Conservation (phyloP, 2,329 filamentous ascomycete species). For the Arthrobotrys musiformis region DNA sequence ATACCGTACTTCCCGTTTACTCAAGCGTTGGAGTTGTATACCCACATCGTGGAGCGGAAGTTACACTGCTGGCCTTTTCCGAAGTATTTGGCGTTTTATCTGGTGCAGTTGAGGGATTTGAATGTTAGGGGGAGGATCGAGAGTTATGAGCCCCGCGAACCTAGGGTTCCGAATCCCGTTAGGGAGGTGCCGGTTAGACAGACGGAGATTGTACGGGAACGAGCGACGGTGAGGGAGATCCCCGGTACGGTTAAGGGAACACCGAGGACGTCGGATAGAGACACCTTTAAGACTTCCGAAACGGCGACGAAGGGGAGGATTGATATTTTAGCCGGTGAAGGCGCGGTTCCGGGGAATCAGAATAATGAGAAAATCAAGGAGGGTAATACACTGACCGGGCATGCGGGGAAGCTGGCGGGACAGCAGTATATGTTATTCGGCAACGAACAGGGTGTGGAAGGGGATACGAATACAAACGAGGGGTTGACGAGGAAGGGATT, state of each 20-base stretch:
- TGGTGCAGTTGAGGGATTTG: constrained; percentile 9
- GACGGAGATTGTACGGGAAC: too few relatives aligned
- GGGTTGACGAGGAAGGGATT: too few relatives aligned
- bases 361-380: neutral
- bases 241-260: neutral
- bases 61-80: constrained; percentile 1
- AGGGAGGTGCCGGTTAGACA: neutral
- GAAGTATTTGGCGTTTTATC: neutral
- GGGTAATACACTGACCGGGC: too few relatives aligned
- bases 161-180: neutral
- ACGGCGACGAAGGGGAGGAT: neutral
- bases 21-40: neutral
- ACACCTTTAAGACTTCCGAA: neutral
- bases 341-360: neutral
- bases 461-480: too few relatives aligned
- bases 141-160: neutral
- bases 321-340: neutral
- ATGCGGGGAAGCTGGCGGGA: too few relatives aligned
- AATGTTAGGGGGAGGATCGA: neutral
- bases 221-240: neutral
- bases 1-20: neutral
- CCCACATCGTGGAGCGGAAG: neutral
- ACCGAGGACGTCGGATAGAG: neutral
- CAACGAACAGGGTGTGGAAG: too few relatives aligned
- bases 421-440: too few relatives aligned